These are phyloP conservation scores for Fragaria ananassa DNA, from an alignment of 306 rosid genomes.

Conservation along the genomic window DNA sequence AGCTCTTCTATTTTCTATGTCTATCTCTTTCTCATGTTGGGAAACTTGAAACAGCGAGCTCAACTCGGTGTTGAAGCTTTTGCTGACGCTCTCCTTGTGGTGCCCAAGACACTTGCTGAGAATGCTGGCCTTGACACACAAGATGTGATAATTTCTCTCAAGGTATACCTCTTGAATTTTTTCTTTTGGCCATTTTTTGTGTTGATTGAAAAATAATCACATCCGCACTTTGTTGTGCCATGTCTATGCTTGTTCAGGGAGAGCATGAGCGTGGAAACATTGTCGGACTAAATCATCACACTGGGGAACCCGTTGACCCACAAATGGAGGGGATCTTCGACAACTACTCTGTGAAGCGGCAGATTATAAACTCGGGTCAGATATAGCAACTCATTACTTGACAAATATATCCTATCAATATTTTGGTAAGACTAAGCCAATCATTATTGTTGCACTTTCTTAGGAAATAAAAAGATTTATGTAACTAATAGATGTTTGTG, in stretches of 20 bases:
- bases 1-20: not conserved
- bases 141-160: conserved; percentile 83
- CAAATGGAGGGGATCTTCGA: conserved; percentile 94
- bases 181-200: not conserved
- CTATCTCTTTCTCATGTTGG: conserved; percentile 8
- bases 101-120: conserved; percentile 94
- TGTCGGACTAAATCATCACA: conserved; percentile 78
- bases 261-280: conserved; percentile 78
- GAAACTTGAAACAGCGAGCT: conserved; percentile 72
- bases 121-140: conserved; percentile 95
- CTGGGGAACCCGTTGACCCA: conserved; percentile 92
- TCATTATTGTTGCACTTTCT: not conserved
- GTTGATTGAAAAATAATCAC: not conserved
- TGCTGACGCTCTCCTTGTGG: conserved; percentile 95
- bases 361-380: conserved; percentile 90
- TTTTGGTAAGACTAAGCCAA: not conserved
- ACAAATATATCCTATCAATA: no score
- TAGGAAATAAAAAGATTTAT: not conserved
- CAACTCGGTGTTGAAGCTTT: conserved; percentile 96
- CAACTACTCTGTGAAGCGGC: conserved; percentile 93
- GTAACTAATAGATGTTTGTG: no score
- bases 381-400: conserved; percentile 7
- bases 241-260: conserved; percentile 57
- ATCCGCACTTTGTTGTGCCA: not conserved
- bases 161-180: conserved; percentile 33